phyloP scores from a whole-genome alignment of 2,329 filamentous ascomycete genomes.

The Hypoxylon sp. region DNA sequence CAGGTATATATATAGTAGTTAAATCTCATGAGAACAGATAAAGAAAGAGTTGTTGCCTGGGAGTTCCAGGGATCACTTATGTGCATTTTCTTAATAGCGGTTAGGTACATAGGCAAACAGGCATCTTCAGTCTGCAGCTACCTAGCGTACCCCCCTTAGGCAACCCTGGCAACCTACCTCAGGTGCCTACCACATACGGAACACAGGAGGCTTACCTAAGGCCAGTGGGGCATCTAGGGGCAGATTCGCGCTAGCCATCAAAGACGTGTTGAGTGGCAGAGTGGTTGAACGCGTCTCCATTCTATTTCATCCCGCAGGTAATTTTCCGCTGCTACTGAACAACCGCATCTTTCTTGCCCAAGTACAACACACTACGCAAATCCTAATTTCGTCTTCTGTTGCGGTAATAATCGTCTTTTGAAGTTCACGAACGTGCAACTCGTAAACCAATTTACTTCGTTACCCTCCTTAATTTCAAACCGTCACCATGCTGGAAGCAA shows the following conservation, averaged over 20 bases:
- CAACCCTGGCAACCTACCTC: slow-evolving; percentile 7
- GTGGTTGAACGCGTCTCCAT: slow-evolving; percentile 31
- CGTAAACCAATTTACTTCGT: slow-evolving; percentile 1
- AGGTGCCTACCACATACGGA: too few relatives aligned
- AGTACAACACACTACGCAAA: slow-evolving; percentile 9
- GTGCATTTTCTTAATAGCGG: background rate
- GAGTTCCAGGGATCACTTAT: background rate
- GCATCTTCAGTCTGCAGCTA: background rate
- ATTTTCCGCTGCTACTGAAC: slow-evolving; percentile 8
- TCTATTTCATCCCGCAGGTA: slow-evolving; percentile 36
- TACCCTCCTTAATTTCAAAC: slow-evolving; percentile 15
- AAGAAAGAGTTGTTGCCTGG: slow-evolving; percentile 1
- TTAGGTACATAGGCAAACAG: background rate
- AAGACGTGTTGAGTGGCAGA: slow-evolving; percentile 38
- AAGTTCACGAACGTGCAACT: slow-evolving; percentile 1
- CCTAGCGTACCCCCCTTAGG: too few relatives aligned
- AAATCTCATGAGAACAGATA: slow-evolving; percentile 24
- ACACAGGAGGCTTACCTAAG: too few relatives aligned
- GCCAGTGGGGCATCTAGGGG: slow-evolving; percentile 26
- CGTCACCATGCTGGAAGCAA: slow-evolving; percentile 89
- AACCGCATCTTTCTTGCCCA: slow-evolving; percentile 15
- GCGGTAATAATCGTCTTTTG: background rate
- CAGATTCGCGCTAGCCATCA: slow-evolving; percentile 34
- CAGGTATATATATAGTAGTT: slow-evolving; percentile 39
- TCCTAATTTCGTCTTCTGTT: background rate